Conservation (phyloP, 2,329 filamentous ascomycete species). For the Sclerotinia borealis region DNA sequence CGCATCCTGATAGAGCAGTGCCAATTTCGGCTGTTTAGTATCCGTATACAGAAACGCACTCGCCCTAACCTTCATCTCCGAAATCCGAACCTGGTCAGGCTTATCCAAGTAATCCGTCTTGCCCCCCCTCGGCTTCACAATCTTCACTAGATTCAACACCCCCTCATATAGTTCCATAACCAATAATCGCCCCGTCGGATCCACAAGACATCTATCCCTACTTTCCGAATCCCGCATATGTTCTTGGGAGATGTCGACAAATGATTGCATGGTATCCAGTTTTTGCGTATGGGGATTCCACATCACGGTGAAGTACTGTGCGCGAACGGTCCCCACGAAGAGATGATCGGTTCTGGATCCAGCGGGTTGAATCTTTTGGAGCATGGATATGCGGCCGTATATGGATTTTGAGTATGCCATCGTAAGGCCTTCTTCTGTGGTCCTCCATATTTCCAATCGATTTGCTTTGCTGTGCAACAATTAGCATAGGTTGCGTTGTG, state of each 20-base stretch:
- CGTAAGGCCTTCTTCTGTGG: conserved; percentile 57
- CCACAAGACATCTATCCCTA: conserved; percentile 75
- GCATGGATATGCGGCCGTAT: conserved; percentile 81
- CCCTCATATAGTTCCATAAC: conserved; percentile 64
- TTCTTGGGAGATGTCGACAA: conserved; percentile 49
- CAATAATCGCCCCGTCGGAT: conserved; percentile 67
- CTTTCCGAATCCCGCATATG: conserved; percentile 73
- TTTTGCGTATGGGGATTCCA: conserved; percentile 61
- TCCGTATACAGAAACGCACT: conserved; percentile 58
- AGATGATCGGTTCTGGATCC: conserved; percentile 74
- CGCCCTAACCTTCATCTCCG: conserved; percentile 61
- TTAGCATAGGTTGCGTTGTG: conserved; percentile 18
- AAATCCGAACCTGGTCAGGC: conserved; percentile 54
- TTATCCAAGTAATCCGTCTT: conserved; percentile 53
- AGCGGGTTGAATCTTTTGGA: conserved; percentile 71
- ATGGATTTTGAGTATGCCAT: conserved; percentile 66
- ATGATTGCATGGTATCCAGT: conserved; percentile 45
- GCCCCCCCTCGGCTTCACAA: conserved; percentile 48
- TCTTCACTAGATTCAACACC: conserved; percentile 57
- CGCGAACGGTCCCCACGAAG: conserved; percentile 85
- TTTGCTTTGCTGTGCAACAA: conserved; percentile 63
- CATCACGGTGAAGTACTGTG: conserved; percentile 81
- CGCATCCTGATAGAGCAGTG: conserved; percentile 59
- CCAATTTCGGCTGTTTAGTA: conserved; percentile 51
- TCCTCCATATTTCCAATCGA: conserved; percentile 74